These are phyloP conservation scores for Myochromella boudieri DNA, from an alignment of 768 basidiomycete species.

Conservation along the genomic window DNA sequence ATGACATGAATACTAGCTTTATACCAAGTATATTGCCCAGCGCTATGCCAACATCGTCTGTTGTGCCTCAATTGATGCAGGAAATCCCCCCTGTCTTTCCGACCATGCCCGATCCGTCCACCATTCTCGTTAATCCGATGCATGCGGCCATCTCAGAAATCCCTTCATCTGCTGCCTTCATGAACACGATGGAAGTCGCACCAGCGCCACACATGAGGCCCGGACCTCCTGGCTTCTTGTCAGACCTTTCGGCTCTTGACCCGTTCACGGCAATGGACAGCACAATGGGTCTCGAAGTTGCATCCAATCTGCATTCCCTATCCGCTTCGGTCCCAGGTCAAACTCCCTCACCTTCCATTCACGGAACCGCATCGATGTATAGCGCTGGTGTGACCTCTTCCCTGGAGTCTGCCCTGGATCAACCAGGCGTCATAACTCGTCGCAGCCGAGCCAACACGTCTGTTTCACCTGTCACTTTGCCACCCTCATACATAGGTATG, in stretches of 20 bases:
- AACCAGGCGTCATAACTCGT: conserved; percentile 26
- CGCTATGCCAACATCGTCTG: conserved; percentile 18
- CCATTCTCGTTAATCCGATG: conserved; percentile 27
- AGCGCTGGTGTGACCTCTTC: conserved; percentile 39
- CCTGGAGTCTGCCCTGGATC: conserved; percentile 45
- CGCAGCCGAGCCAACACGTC: conserved; percentile 42
- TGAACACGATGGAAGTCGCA: conserved; percentile 35
- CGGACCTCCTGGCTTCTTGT: conserved; percentile 36
- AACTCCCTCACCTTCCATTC: conserved; percentile 36
- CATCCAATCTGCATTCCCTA: conserved; percentile 33
- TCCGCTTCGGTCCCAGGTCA: conserved; percentile 35
- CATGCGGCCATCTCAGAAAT: conserved; percentile 41
- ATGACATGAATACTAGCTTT: conserved; percentile 25
- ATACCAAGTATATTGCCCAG: conserved; percentile 18
- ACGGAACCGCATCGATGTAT: conserved; percentile 38
- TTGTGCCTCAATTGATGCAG: conserved; percentile 28
- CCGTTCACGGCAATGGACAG: conserved; percentile 33
- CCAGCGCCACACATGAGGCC: conserved; percentile 25
- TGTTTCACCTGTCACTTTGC: conserved; percentile 19
- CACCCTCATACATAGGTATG: conserved; percentile 18
- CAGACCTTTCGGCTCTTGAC: conserved; percentile 38
- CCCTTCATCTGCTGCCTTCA: conserved; percentile 28
- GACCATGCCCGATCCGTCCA: conserved; percentile 26
- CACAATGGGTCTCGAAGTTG: conserved; percentile 36
- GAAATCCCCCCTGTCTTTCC: conserved; percentile 34